phyloP scores from a whole-genome alignment of 768 basidiomycete genomes.

The Trametes elegans region DNA sequence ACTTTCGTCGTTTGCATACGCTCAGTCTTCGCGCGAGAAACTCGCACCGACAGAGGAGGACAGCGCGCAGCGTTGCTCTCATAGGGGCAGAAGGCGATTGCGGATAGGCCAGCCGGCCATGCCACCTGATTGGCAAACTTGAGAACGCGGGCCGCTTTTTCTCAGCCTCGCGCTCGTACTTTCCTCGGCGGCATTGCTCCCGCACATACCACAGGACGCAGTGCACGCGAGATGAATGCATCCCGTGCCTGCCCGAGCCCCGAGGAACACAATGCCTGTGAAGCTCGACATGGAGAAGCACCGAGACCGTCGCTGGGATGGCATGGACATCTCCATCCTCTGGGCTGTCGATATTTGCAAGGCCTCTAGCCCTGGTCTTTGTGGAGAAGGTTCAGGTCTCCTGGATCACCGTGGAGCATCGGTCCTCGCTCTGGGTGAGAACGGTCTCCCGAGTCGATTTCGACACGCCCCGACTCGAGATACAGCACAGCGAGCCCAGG shows the following conservation, averaged over 20 bases:
- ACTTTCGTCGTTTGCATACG: not conserved
- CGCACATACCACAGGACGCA: not conserved
- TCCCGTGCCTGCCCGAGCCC: not conserved
- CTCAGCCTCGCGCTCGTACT: not conserved
- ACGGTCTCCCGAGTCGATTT: not conserved
- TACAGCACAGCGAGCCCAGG: not conserved
- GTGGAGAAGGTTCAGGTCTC: slow-evolving; percentile 2
- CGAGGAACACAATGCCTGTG: not conserved
- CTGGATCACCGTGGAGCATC: not conserved
- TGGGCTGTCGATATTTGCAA: not conserved
- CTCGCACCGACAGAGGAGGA: not conserved
- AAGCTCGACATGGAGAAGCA: not conserved
- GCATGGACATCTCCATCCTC: not conserved
- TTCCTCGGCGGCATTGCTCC: not conserved
- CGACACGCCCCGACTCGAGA: not conserved
- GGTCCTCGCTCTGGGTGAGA: not conserved
- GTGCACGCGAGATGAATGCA: not conserved
- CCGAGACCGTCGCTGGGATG: not conserved
- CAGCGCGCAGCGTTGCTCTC: not conserved
- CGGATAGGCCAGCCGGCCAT: not conserved
- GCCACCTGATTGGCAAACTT: slow-evolving; percentile 3
- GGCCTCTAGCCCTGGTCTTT: slow-evolving; percentile 4
- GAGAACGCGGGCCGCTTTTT: not conserved
- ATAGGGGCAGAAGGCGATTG: not conserved
- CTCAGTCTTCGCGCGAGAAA: not conserved